phyloP scores from a whole-genome alignment of 495 filamentous ascomycete genomes.

The Podospora fimiseda region DNA sequence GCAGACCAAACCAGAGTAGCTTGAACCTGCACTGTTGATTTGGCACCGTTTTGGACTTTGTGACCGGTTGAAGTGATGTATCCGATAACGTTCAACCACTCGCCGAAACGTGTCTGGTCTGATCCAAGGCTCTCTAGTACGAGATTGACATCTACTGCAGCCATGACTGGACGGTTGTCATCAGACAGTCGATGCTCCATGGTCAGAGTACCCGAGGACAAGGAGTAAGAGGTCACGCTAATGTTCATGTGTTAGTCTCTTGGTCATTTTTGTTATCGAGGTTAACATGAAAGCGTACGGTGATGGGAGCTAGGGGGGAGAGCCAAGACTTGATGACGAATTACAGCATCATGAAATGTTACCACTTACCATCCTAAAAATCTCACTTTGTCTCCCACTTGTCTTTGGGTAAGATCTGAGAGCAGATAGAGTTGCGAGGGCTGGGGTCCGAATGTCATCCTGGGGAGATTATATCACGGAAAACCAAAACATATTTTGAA shows the following conservation, averaged over 20 bases:
- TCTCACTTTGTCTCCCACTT: slow-evolving; percentile 67
- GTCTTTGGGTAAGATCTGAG: slow-evolving; percentile 48
- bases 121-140: slow-evolving; percentile 58
- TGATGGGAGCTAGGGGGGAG: too few species aligned
- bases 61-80: slow-evolving; percentile 49
- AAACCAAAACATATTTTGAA: not conserved
- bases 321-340: not conserved
- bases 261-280: not conserved
- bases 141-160: slow-evolving; percentile 62
- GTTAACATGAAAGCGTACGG: too few species aligned
- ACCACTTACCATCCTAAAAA: slow-evolving; percentile 81
- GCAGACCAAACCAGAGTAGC: slow-evolving; percentile 63
- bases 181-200: slow-evolving; percentile 64
- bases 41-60: not conserved
- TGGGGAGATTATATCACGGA: not conserved
- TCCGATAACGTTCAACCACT: slow-evolving; percentile 87
- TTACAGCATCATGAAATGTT: slow-evolving; percentile 21
- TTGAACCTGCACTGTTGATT: slow-evolving; percentile 43
- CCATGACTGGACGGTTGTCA: slow-evolving; percentile 29
- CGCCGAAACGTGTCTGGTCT: slow-evolving; percentile 64
- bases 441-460: slow-evolving; percentile 52
- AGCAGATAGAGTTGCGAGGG: slow-evolving; percentile 65
- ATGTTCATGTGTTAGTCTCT: slow-evolving; percentile 8
- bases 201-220: slow-evolving; percentile 50
- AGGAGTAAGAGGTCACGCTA: slow-evolving; percentile 66